Conservation (phyloP, 495 filamentous ascomycete genomes). For the Podospora sp. region DNA sequence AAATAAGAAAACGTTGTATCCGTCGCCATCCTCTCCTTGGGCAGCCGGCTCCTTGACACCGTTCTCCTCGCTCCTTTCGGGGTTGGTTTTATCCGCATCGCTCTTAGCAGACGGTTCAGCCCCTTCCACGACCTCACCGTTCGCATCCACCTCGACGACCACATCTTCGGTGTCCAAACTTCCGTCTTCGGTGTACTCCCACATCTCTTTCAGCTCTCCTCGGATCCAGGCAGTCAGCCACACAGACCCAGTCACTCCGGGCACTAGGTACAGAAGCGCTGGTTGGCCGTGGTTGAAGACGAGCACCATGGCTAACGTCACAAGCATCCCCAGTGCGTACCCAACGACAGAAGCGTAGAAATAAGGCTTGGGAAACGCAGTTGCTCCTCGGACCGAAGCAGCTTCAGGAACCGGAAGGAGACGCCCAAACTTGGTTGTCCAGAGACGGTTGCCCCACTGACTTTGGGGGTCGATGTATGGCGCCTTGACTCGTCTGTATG, state of each 20-base stretch:
- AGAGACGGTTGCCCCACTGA: conserved; percentile 84
- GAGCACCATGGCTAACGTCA: conserved; percentile 76
- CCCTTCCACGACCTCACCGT: conserved; percentile 27
- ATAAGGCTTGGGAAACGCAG: conserved; percentile 79
- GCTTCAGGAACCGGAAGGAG: conserved; percentile 40
- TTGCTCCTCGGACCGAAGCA: conserved; percentile 47
- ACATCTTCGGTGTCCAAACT: conserved; percentile 51
- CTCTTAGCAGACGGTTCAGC: conserved; percentile 10
- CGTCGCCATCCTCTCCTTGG: not conserved
- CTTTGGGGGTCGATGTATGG: conserved; percentile 62
- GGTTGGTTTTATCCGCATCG: conserved; percentile 12
- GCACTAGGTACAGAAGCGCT: conserved; percentile 90
- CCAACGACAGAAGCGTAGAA: conserved; percentile 79
- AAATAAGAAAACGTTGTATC: conserved; percentile 34
- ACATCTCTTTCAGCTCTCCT: conserved; percentile 74
- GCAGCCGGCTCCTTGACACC: not conserved
- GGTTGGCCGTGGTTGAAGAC: conserved; percentile 82
- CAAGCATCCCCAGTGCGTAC: conserved; percentile 77
- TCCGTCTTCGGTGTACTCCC: conserved; percentile 78
- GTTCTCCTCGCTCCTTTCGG: conserved; percentile 11
- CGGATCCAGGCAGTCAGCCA: conserved; percentile 78
- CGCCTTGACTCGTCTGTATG: conserved; percentile 54
- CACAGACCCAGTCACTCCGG: conserved; percentile 72
- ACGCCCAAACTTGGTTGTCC: conserved; percentile 55
- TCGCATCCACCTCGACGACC: conserved; percentile 42